phyloP scores from a whole-genome alignment of 345 rosid species.

The Physaria fendleri region DNA sequence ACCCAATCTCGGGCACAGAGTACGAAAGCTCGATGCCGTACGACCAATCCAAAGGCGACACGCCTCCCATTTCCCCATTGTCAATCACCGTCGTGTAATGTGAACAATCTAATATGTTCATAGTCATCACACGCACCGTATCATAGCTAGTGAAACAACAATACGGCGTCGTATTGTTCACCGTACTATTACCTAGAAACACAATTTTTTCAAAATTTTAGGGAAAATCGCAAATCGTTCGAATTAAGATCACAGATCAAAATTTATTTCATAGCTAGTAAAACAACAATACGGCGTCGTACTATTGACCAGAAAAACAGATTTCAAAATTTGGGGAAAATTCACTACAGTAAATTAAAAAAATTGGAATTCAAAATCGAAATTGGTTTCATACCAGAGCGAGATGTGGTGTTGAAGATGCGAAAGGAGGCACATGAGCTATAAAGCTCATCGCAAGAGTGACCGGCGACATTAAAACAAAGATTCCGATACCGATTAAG shows the following conservation, averaged over 20 bases:
- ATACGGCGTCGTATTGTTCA: constrained; percentile 39
- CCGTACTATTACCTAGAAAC: constrained; percentile 18
- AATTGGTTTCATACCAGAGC: constrained; percentile 7
- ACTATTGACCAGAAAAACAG: constrained; percentile 6
- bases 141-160: constrained; percentile 85
- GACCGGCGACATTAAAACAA: constrained; percentile 64
- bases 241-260: background rate
- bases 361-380: too few species aligned
- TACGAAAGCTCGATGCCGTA: constrained; percentile 72
- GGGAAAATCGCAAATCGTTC: background rate
- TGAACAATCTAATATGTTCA: constrained; percentile 84
- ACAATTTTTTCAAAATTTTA: background rate
- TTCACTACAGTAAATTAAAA: too few species aligned
- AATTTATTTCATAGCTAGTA: constrained; percentile 66
- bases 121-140: constrained; percentile 73
- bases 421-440: constrained; percentile 62
- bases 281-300: constrained; percentile 80
- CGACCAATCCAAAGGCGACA: constrained; percentile 72
- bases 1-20: constrained; percentile 62
- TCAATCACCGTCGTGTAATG: constrained; percentile 61
- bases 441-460: constrained; percentile 85
- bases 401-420: constrained; percentile 41
- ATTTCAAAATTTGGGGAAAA: background rate
- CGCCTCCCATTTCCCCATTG: constrained; percentile 42
- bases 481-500: constrained; percentile 70